Conservation (phyloP, 176 grass and related monocot species). For the Saccharum officinarum region DNA sequence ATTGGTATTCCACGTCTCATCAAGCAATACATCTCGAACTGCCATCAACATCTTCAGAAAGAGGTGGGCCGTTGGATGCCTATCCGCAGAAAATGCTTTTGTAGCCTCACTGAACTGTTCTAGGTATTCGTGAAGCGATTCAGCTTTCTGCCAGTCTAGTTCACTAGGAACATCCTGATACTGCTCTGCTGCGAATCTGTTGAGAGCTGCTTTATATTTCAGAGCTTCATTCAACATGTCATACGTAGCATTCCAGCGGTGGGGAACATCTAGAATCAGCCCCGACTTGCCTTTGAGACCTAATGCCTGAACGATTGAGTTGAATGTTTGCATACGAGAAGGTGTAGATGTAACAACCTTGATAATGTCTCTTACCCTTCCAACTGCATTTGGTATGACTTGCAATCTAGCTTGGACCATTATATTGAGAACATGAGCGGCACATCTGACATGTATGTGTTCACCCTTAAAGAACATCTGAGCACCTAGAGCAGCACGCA, state of each 20-base stretch:
- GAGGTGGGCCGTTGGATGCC: background rate
- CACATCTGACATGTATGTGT: background rate
- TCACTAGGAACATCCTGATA: background rate
- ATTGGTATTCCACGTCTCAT: too few species aligned
- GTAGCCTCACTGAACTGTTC: background rate
- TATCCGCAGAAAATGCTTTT: too few species aligned
- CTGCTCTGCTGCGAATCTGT: too few species aligned
- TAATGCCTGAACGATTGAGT: too few species aligned
- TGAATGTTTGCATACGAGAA: too few species aligned
- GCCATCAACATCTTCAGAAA: background rate
- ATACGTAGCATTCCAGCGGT: too few species aligned
- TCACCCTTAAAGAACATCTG: background rate
- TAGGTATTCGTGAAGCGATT: background rate
- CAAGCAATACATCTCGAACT: too few species aligned
- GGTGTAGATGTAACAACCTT: background rate
- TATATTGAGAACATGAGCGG: background rate
- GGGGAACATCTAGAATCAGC: too few species aligned
- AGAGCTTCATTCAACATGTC: too few species aligned
- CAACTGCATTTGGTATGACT: background rate
- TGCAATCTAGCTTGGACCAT: background rate
- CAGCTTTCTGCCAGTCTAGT: background rate
- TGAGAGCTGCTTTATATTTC: too few species aligned
- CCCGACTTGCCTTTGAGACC: too few species aligned
- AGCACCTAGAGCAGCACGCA: background rate
- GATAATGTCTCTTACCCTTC: background rate